phyloP scores from a whole-genome alignment of 257 asterid species.

The Sherardia arvensis region DNA sequence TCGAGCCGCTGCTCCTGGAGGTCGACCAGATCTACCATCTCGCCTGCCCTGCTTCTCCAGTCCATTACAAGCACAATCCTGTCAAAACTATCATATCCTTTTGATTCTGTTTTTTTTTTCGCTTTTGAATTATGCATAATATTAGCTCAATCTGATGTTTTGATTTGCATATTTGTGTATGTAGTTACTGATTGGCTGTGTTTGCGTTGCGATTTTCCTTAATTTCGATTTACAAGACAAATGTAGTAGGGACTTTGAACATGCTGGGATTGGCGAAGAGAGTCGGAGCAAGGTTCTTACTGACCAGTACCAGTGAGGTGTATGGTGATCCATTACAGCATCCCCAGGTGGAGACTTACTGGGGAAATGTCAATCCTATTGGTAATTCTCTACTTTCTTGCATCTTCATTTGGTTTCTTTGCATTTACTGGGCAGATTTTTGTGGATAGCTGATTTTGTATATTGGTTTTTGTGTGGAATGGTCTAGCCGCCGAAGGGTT shows the following conservation, averaged over 20 bases:
- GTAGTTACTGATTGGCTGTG: not conserved
- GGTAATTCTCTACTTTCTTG: conserved; percentile 26
- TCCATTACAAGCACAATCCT: conserved; percentile 93
- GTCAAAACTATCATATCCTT: conserved; percentile 97
- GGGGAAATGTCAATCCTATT: conserved; percentile 99
- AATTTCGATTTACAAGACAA: conserved; percentile 64
- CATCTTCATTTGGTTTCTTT: not conserved
- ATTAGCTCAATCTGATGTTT: too few relatives aligned
- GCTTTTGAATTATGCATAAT: too few relatives aligned
- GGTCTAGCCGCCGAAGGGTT: not conserved
- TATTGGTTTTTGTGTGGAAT: not conserved
- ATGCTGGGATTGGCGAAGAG: conserved; percentile 99
- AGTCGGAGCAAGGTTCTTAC: conserved; percentile 94
- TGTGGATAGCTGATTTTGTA: not conserved
- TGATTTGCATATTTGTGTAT: too few relatives aligned
- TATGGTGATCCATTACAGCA: conserved; percentile 93
- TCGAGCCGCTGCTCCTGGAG: conserved; percentile 76
- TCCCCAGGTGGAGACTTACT: conserved; percentile 91
- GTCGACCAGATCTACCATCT: conserved; percentile 99
- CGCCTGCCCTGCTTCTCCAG: conserved; percentile 99
- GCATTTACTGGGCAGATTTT: not conserved
- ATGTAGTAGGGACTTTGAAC: conserved; percentile 96
- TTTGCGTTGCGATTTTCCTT: conserved; percentile 32
- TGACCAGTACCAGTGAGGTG: conserved; percentile 97
- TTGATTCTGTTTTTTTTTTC: too few relatives aligned